phyloP scores from a whole-genome alignment of 2,329 filamentous ascomycete species.

The Venturia aucupariae region DNA sequence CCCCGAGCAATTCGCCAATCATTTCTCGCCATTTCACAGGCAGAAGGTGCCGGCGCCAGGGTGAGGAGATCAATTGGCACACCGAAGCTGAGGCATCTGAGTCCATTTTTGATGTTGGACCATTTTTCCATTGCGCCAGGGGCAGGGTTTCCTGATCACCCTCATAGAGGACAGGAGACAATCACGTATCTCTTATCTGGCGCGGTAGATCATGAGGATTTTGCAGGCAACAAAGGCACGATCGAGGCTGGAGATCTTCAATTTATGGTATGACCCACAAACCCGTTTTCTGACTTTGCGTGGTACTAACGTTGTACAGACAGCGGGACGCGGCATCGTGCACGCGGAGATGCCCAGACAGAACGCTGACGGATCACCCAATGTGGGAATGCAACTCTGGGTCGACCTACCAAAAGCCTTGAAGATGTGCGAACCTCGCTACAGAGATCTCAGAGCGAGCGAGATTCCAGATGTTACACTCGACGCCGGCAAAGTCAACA shows the following conservation, averaged over 20 bases:
- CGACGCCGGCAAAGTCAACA: constrained; percentile 62
- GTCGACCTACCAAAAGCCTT: constrained; percentile 76
- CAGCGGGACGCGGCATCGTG: constrained; percentile 76
- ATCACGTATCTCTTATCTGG: constrained; percentile 87
- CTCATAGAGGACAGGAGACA: constrained; percentile 66
- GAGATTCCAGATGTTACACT: constrained; percentile 71
- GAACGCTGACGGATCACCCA: constrained; percentile 64
- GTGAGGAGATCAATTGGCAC: constrained; percentile 86
- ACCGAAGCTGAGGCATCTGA: constrained; percentile 71
- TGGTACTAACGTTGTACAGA: background rate
- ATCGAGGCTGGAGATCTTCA: constrained; percentile 84
- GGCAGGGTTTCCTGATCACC: constrained; percentile 85
- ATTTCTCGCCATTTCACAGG: constrained; percentile 75
- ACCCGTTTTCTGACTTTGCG: background rate
- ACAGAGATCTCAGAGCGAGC: constrained; percentile 68
- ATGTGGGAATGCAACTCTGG: constrained; percentile 89
- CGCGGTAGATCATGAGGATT: constrained; percentile 85
- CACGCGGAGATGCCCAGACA: constrained; percentile 91
- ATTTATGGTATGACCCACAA: constrained; percentile 56
- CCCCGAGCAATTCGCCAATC: constrained; percentile 71
- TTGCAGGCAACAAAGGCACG: constrained; percentile 74
- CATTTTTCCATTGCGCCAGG: constrained; percentile 75
- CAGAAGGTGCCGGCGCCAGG: constrained; percentile 78
- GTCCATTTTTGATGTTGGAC: constrained; percentile 83
- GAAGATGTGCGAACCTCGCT: constrained; percentile 84